Evolutionary conservation across 306 rosid species (phyloP).

Genomic region (Parietaria judaica): DNA sequence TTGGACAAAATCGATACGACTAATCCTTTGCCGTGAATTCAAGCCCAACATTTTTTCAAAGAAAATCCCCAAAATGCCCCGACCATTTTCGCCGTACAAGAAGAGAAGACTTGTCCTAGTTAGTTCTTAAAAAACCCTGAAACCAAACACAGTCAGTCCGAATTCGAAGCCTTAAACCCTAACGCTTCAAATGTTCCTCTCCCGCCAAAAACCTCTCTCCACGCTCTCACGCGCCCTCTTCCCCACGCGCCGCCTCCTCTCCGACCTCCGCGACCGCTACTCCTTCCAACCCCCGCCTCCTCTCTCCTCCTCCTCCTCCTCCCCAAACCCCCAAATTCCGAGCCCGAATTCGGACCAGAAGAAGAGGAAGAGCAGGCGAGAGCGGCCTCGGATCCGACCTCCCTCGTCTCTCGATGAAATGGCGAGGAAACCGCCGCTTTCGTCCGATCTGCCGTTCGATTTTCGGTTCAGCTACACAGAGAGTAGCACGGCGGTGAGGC

Average conservation of each 20-base stretch:
- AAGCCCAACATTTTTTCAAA: too few species aligned
- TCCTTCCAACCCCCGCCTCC: conserved; percentile 50
- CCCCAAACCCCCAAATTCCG: conserved; percentile 18
- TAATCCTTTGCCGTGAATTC: too few species aligned
- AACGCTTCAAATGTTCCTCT: too few species aligned
- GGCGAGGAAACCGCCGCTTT: conserved; percentile 41
- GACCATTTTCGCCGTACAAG: neutral
- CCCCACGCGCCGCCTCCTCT: conserved; percentile 58
- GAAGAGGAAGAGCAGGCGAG: conserved; percentile 19
- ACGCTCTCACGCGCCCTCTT: conserved; percentile 11
- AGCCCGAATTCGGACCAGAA: conserved; percentile 24
- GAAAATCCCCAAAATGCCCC: neutral
- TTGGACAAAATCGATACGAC: too few species aligned
- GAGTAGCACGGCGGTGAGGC: conserved; percentile 57
- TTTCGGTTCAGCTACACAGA: conserved; percentile 84
- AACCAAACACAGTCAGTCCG: too few species aligned
- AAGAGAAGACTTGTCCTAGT: too few species aligned
- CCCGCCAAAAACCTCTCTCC: conserved; percentile 1
- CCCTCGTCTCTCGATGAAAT: conserved; percentile 65
- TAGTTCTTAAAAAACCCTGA: too few species aligned
- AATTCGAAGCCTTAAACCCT: too few species aligned
- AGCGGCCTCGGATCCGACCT: conserved; percentile 50
- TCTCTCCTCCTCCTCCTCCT: conserved; percentile 40
- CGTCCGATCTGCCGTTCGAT: conserved; percentile 70
- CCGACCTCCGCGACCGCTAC: conserved; percentile 66